Evolutionary conservation across 805 yeast genomes (phyloP), one percentile per base, ranked within the genome.

Genomic region (Starmera dryadoides): DNA sequence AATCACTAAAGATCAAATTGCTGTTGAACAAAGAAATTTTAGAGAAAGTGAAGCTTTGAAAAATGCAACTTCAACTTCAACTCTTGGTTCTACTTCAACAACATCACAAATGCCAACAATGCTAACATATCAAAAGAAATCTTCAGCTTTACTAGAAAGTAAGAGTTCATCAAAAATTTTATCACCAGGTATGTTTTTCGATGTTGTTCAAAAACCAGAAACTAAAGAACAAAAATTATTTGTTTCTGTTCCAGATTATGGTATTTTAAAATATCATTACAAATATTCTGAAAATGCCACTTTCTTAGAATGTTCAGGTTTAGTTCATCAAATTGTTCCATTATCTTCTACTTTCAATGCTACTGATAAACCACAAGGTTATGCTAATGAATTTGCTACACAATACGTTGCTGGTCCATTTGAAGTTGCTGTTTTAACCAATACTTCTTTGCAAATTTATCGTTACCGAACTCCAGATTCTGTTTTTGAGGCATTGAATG

Each of bases 161-260:
- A 70, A 83, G 21, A 65, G 73, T 31, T 66, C 77, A 10, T 70
- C 84, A 20, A 70, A 75, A 25, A 66, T 89, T 11, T 67, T 86
- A 23, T 78, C 94, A 17, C 96, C 96, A 1, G 95, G 95, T n/a
- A 79, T 87, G 4, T 89, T 79, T 52, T 69, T 89, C 43, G 81
- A 86, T 30, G 84, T 81, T 11, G 72, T 75, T 37, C 64, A 43
- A 10, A 55, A 55, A 35, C 47, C 46, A 15, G 49, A 43, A 7
- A 16, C 39, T 3, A 37, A 46, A 14, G 53, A 58, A n/a, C 61
- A 74, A 43, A 71, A 73, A 39, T 60, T 86, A 18, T 87, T 84
- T 57, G 80, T 83, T 3, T 71, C 91, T 35, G 81, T 87, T 8
- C 82, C 93, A 7, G 96, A 93, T 59, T 81, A 86, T 53, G 96